Evolutionary conservation across 805 yeast species (phyloP).

Genomic region (Ogataea philodendri): DNA sequence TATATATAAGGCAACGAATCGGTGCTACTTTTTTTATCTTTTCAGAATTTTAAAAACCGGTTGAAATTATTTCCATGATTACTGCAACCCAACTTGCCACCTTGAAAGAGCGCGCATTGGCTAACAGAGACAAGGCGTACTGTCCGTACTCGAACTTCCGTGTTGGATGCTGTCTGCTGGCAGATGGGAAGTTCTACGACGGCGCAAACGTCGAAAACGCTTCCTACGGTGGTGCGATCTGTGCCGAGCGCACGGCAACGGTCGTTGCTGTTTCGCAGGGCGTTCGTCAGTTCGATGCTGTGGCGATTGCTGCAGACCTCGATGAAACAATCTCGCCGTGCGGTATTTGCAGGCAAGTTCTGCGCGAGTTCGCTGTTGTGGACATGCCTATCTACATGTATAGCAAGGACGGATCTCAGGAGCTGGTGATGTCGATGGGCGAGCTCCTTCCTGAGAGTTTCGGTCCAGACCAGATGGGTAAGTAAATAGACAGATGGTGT

Average conservation of each 20-base stretch:
- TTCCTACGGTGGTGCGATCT: slow-evolving; percentile 71
- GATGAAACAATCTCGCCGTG: slow-evolving; percentile 74
- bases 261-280: slow-evolving; percentile 51
- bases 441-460: slow-evolving; percentile 81
- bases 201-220: slow-evolving; percentile 97
- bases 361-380: slow-evolving; percentile 69
- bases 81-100: slow-evolving; percentile 13
- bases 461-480: slow-evolving; percentile 68
- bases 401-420: slow-evolving; percentile 47
- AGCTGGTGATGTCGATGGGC: slow-evolving; percentile 46
- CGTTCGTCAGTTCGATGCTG: slow-evolving; percentile 45
- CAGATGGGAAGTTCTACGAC: slow-evolving; percentile 43
- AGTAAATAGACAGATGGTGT: too few relatives aligned
- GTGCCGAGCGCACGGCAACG: slow-evolving; percentile 74
- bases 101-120: slow-evolving; percentile 20
- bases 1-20: too few relatives aligned
- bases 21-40: not conserved
- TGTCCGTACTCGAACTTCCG: slow-evolving; percentile 74
- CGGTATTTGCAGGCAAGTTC: slow-evolving; percentile 89
- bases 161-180: slow-evolving; percentile 77
- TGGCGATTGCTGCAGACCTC: slow-evolving; percentile 67
- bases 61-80: slow-evolving; percentile 3
- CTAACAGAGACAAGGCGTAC: slow-evolving; percentile 44
- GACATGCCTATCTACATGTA: slow-evolving; percentile 66
- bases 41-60: slow-evolving; percentile 1